Conservation (phyloP, 2,329 filamentous ascomycete genomes). For the Sporothrix sp. region DNA sequence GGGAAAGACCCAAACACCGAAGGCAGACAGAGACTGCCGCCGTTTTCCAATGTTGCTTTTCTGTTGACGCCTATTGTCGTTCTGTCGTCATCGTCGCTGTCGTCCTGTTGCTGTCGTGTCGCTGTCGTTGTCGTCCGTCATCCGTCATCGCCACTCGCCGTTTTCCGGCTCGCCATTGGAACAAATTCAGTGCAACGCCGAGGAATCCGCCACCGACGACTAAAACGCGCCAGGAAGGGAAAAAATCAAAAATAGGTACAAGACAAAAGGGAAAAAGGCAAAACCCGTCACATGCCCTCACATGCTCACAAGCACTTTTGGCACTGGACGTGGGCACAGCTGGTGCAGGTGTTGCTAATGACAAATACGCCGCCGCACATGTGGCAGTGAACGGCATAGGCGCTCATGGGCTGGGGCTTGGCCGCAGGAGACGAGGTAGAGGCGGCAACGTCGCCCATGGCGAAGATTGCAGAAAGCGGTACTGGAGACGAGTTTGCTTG, state of each 20-base stretch:
- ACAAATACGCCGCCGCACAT: slow-evolving; percentile 46
- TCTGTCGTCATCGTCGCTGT: neutral
- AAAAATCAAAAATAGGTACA: neutral
- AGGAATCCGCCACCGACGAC: neutral
- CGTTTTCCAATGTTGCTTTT: too few species aligned
- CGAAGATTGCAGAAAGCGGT: too few species aligned
- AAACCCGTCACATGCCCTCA: neutral
- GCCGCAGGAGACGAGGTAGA: neutral
- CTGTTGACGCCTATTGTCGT: too few species aligned
- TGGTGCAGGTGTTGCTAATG: slow-evolving; percentile 44
- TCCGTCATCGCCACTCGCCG: neutral
- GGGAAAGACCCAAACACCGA: too few species aligned
- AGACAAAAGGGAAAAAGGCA: neutral
- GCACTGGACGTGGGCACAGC: slow-evolving; percentile 43
- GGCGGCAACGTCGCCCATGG: slow-evolving; percentile 2
- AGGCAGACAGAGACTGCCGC: too few species aligned
- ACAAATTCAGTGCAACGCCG: too few species aligned
- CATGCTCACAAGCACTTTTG: slow-evolving; percentile 30
- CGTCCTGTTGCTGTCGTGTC: neutral
- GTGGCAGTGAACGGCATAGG: slow-evolving; percentile 43
- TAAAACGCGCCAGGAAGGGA: neutral
- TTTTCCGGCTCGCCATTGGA: neutral
- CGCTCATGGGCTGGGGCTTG: slow-evolving; percentile 20
- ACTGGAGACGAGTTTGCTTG: too few species aligned
- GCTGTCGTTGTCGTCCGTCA: too few species aligned